A percentile compares a stretch with the other conserved stretches of the same genome.
These are phyloP conservation scores for Lycium ferocissimum DNA, from an alignment of 257 asterid genomes.

Conservation along the genomic window DNA sequence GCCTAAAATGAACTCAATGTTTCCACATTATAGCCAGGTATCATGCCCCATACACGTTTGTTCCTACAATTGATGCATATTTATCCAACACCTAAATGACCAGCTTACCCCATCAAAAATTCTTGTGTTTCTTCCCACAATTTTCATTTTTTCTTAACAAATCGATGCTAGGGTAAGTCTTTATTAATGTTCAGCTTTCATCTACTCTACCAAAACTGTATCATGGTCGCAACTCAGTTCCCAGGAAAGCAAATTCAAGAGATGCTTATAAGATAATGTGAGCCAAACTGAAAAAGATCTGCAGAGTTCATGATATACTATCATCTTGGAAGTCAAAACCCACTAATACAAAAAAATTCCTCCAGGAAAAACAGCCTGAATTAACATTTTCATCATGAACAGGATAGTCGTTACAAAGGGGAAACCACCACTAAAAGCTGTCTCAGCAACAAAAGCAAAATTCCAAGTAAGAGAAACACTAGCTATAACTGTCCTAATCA, in stretches of 20 bases:
- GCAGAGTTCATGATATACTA: background rate
- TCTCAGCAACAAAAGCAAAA: background rate
- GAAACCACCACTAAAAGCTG: background rate
- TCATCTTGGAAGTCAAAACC: background rate
- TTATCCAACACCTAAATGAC: background rate
- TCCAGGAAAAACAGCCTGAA: background rate
- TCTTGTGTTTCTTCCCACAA: too few relatives aligned
- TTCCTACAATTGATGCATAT: background rate
- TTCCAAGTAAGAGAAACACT: constrained; percentile 14
- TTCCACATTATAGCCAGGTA: background rate
- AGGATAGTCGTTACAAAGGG: background rate
- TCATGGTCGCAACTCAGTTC: background rate
- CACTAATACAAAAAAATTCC: background rate
- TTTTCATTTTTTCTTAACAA: too few relatives aligned
- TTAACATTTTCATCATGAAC: background rate
- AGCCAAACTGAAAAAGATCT: background rate
- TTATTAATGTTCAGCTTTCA: too few relatives aligned
- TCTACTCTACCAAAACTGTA: background rate
- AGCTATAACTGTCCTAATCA: background rate
- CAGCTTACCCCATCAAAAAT: background rate
- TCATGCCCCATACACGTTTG: background rate
- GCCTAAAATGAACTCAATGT: background rate
- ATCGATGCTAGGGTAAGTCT: too few relatives aligned
- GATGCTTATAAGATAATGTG: background rate
- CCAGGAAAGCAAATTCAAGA: background rate